phyloP scores from a whole-genome alignment of 208 protist species.

The Leishmania martiniquensis region DNA sequence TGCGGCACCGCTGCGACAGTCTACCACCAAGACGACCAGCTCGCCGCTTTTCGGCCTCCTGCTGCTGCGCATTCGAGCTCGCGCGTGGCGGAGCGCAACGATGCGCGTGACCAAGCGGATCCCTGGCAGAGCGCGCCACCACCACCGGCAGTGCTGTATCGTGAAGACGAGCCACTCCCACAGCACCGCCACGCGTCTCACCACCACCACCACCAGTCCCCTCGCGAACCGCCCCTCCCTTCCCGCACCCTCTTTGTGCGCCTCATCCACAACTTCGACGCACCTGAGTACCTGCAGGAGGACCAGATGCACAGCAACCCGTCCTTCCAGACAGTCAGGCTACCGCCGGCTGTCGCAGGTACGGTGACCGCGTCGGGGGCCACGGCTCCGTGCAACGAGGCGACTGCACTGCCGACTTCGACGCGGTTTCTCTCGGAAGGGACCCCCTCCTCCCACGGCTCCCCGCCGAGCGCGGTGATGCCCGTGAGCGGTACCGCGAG shows the following conservation, averaged over 20 bases:
- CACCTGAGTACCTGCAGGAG: background rate
- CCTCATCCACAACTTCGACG: conserved; percentile 32
- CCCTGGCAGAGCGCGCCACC: background rate
- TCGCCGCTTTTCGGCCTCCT: background rate
- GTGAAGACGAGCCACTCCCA: background rate
- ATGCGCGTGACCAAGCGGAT: background rate
- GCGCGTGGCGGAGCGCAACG: background rate
- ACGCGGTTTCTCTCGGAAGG: background rate
- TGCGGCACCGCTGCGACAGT: background rate
- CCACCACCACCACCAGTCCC: background rate
- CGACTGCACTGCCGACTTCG: background rate
- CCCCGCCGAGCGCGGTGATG: background rate
- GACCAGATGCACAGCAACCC: background rate
- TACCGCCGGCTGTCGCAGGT: too few relatives aligned
- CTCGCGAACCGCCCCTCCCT: conserved; percentile 15
- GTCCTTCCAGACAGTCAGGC: background rate
- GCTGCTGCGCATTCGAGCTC: background rate
- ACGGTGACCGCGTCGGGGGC: background rate
- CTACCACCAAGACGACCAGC: background rate
- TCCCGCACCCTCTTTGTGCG: conserved; percentile 36
- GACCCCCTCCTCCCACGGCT: background rate
- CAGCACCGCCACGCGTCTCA: background rate
- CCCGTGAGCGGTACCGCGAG: too few relatives aligned
- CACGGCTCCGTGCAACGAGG: background rate
- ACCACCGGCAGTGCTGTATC: too few relatives aligned